Evolutionary conservation across 371 early-diverging fungal genomes (phyloP), one percentile per base, ranked within the genome.

Genomic region (Blastocladiella emersonii): DNA sequence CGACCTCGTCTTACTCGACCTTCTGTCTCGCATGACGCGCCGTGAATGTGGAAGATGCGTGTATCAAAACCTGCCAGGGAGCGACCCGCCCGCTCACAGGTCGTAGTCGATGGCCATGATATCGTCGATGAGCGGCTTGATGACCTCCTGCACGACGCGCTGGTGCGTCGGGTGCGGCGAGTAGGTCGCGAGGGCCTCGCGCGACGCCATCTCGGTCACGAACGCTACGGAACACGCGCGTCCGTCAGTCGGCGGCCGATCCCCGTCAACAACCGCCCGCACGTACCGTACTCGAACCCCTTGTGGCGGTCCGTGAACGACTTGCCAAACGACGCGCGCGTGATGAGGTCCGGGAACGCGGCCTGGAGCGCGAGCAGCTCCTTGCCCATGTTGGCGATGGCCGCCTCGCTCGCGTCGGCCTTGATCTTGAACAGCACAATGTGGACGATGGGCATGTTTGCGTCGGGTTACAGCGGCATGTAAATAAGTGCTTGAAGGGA

Each of bases 361-460:
- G 8, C 32, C 19, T 61, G n/a, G 32, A 62, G 62, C 25, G 27
- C 62, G 32, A 62, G 44, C 32, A 62, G 32, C 25, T 30, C 62
- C 3, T 8, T 30, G 17, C 17, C 8, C 25, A 34, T n/a, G 19
- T 61, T 8, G 10, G 12, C 37, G 10, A 62, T 62, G 15, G 25
- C 56, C 8, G 7, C 56, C 15, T 23, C 61, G 15, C 61, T 17
- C 15, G 55, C 62, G 23, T 25, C n/a, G 8, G 8, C 45, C 41
- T 62, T 62, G 62, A 62, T 13, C 41, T 62, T 62, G 55, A 62
- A 62, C n/a, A 62, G 43, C 1, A 62, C 62, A 41, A 62, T 62
- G 21, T 62, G 62, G 43, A 61, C 21, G 55, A 62, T 34, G 34
- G 62, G 23, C 62, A 64, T 64, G 35, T 27, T 25, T n/a, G n/a